Conservation (phyloP, 345 rosid species). For the Lagerstroemia speciosa region DNA sequence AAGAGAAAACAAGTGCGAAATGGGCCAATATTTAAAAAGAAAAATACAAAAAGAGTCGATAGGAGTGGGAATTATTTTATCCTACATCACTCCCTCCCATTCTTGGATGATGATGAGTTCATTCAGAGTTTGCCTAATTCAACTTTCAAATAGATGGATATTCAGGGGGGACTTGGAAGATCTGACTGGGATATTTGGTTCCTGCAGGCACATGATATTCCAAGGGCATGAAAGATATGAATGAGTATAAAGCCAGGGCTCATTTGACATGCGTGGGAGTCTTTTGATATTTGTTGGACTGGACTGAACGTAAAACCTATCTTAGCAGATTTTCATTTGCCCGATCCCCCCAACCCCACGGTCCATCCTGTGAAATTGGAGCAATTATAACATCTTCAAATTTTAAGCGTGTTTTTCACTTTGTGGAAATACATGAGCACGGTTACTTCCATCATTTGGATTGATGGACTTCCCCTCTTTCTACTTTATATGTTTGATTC, state of each 20-base stretch:
- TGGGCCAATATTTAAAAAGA: not conserved
- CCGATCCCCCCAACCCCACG: not conserved
- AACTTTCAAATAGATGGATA: not conserved
- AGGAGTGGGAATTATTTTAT: not conserved
- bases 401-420: not conserved
- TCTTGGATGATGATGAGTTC: not conserved
- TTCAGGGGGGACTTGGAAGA: conserved; percentile 9
- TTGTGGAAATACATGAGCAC: not conserved
- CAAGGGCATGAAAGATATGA: conserved; percentile 39
- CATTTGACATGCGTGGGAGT: conserved; percentile 19
- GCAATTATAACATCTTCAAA: not conserved
- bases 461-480: not conserved
- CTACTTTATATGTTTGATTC: not conserved
- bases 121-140: not conserved
- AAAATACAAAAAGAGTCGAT: not conserved
- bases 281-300: conserved; percentile 12
- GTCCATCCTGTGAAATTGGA: not conserved
- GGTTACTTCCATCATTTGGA: not conserved
- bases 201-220: conserved; percentile 95
- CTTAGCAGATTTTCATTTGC: not conserved
- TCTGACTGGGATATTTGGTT: conserved; percentile 65
- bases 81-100: not conserved
- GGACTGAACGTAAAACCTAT: not conserved
- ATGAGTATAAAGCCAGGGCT: conserved; percentile 50
- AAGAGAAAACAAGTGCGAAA: not conserved